phyloP scores from a whole-genome alignment of 768 basidiomycete genomes.

The Russula virescens region DNA sequence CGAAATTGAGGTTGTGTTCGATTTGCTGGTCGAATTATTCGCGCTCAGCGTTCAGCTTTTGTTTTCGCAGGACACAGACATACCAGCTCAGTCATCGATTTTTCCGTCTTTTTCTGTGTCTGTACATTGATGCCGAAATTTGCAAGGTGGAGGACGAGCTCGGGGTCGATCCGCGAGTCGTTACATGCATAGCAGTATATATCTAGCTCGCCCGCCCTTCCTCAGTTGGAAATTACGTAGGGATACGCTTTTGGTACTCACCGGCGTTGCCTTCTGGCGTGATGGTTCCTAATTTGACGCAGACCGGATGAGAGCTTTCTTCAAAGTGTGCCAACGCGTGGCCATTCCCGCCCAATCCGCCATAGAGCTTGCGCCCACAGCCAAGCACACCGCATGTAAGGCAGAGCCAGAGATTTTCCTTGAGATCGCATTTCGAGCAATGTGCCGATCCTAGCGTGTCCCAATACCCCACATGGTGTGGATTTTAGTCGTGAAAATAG shows the following conservation, averaged over 20 bases:
- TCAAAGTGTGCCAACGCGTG: constrained; percentile 81
- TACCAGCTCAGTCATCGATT: constrained; percentile 93
- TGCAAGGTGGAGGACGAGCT: constrained; percentile 64
- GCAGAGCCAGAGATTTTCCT: constrained; percentile 93
- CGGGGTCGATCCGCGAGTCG: constrained; percentile 74
- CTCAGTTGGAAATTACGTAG: neutral
- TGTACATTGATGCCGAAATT: constrained; percentile 85
- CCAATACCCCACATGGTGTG: constrained; percentile 32
- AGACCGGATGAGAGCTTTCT: constrained; percentile 66
- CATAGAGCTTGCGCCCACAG: constrained; percentile 83
- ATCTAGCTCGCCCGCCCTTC: constrained; percentile 42
- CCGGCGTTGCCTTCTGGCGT: constrained; percentile 91
- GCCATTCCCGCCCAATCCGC: constrained; percentile 79
- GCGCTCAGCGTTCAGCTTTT: constrained; percentile 29
- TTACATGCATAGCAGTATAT: constrained; percentile 92
- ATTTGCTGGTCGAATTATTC: constrained; percentile 68
- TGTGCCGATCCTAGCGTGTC: constrained; percentile 73
- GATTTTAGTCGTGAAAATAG: constrained; percentile 23
- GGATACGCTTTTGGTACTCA: constrained; percentile 37
- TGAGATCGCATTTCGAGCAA: constrained; percentile 79
- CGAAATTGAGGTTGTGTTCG: constrained; percentile 92
- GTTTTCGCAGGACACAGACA: constrained; percentile 23
- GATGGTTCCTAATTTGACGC: constrained; percentile 94
- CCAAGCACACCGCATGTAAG: constrained; percentile 85
- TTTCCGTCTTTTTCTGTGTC: constrained; percentile 84